Conservation (phyloP, 2,329 filamentous ascomycete species). For the Immersiporthe knoxdaviesiana region DNA sequence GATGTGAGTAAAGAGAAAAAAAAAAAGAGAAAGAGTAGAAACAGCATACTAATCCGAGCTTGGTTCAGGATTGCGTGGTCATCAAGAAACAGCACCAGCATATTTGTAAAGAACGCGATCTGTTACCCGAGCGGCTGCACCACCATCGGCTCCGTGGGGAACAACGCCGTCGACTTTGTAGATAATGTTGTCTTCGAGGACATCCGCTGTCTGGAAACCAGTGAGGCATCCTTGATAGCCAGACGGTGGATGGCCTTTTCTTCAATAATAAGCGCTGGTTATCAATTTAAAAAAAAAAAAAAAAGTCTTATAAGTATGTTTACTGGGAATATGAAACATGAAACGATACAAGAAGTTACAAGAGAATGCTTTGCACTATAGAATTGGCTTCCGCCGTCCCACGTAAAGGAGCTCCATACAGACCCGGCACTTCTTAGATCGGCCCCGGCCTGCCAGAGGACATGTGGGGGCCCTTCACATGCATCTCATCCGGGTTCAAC, state of each 20-base stretch:
- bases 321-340: too few species aligned
- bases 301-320: neutral
- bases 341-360: neutral
- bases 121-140: constrained; percentile 46
- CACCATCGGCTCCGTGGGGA: constrained; percentile 43
- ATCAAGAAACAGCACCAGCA: constrained; percentile 47
- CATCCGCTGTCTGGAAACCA: constrained; percentile 40
- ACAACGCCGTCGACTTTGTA: constrained; percentile 42
- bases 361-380: neutral
- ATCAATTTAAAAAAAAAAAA: too few species aligned
- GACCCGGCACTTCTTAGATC: neutral
- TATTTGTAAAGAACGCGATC: constrained; percentile 42
- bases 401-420: neutral
- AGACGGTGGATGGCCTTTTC: neutral
- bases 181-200: constrained; percentile 44
- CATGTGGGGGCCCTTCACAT: constrained; percentile 9
- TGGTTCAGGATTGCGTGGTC: constrained; percentile 43
- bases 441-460: neutral
- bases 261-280: neutral
- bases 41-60: neutral
- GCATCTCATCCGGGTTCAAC: neutral
- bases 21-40: neutral
- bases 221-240: neutral
- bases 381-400: too few species aligned
- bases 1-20: constrained; percentile 38